phyloP scores from a whole-genome alignment of 2,329 filamentous ascomycete genomes.

The Cytospora piceicola region DNA sequence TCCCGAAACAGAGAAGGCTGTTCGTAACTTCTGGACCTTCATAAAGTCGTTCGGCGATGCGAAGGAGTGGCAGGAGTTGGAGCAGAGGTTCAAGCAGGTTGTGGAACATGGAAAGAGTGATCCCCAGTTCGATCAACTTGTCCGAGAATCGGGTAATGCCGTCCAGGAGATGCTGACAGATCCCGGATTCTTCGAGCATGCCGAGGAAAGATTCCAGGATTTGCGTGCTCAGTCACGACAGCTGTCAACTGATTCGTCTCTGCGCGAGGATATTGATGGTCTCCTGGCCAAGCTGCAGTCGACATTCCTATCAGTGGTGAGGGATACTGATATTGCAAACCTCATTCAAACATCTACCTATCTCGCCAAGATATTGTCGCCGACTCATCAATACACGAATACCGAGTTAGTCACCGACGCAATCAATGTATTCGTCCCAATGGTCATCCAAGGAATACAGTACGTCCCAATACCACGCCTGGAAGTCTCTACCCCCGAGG shows the following conservation, averaged over 20 bases:
- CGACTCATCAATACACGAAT: conserved; percentile 66
- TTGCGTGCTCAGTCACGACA: conserved; percentile 62
- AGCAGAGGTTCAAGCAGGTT: conserved; percentile 69
- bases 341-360: conserved; percentile 69
- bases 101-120: conserved; percentile 76
- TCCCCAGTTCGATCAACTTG: conserved; percentile 78
- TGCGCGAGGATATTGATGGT: conserved; percentile 73
- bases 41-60: conserved; percentile 77
- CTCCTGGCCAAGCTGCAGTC: conserved; percentile 70
- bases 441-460: conserved; percentile 77
- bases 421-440: conserved; percentile 79
- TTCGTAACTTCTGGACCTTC: conserved; percentile 80
- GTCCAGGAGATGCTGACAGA: conserved; percentile 83
- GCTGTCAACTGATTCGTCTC: conserved; percentile 66
- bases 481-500: conserved; percentile 81
- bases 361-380: conserved; percentile 72
- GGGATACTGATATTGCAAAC: conserved; percentile 73
- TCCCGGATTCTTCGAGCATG: conserved; percentile 81
- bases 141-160: conserved; percentile 72
- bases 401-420: conserved; percentile 74
- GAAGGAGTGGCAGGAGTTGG: conserved; percentile 75
- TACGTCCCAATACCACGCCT: conserved; percentile 88
- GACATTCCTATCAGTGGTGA: conserved; percentile 69
- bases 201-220: conserved; percentile 58
- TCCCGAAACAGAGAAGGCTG: conserved; percentile 71